Conservation (phyloP, 2,329 filamentous ascomycete species). For the Cercospora janseana region DNA sequence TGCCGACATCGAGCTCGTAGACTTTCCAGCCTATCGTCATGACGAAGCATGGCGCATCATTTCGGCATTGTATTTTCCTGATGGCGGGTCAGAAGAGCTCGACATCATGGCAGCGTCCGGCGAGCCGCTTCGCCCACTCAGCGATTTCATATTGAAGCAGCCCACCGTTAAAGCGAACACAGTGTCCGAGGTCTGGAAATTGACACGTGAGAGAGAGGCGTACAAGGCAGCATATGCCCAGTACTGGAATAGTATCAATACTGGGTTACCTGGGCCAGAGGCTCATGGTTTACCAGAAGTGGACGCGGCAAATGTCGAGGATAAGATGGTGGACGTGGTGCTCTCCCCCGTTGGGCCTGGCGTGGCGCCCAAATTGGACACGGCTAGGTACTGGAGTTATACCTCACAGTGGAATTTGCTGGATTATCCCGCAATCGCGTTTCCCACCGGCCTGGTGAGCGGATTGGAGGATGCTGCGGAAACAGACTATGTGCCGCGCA, state of each 20-base stretch:
- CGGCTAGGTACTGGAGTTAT: conserved; percentile 62
- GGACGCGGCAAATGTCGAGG: conserved; percentile 25
- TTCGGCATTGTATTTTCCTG: conserved; percentile 56
- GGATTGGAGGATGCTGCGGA: conserved; percentile 44
- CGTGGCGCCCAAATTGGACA: conserved; percentile 46
- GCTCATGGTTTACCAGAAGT: conserved; percentile 16
- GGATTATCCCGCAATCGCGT: conserved; percentile 57
- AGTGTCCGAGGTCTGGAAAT: conserved; percentile 46
- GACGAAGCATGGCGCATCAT: conserved; percentile 51
- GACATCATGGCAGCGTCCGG: conserved; percentile 53
- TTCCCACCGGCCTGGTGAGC: conserved; percentile 55
- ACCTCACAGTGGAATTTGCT: conserved; percentile 67
- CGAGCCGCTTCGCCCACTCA: conserved; percentile 59
- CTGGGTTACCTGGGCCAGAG: conserved; percentile 28
- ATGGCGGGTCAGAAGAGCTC: conserved; percentile 57
- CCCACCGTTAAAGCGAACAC: conserved; percentile 46
- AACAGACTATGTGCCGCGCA: conserved; percentile 40
- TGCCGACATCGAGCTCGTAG: conserved; percentile 54
- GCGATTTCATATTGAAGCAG: conserved; percentile 58
- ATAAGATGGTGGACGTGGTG: conserved; percentile 56
- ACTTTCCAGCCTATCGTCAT: conserved; percentile 52
- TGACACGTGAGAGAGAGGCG: conserved; percentile 43
- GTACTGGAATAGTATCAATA: conserved; percentile 48
- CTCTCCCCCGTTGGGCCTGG: conserved; percentile 60
- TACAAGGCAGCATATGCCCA: conserved; percentile 48